Base-by-base conservation (phyloP, 768 basidiomycete species). In the Chalciporus chontae region DNA sequence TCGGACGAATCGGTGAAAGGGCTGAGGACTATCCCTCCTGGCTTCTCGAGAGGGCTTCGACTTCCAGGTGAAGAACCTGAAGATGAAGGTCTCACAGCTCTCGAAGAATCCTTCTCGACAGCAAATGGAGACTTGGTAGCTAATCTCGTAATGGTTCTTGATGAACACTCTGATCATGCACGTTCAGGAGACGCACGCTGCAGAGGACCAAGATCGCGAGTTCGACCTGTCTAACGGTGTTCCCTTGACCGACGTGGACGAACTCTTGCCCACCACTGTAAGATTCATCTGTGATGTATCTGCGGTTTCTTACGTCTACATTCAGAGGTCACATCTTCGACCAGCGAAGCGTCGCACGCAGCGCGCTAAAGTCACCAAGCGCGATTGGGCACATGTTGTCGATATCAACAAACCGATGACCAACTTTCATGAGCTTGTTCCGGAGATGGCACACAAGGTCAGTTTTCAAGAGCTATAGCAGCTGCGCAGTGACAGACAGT, bases 321-420 rank as follows among this genome's bases (percentile, higher is more conserved):
- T 27, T 2, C 58, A 87, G 83, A 77, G 77, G 42, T 73, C 78
- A 11, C 78, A 83, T 61, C 69, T 89, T 19, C 80, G 76, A 43
- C 80, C 85, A 15, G 63, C 75, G 34, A 74, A 74, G 2, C 72
- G 72, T 32, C 71, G 72, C 40, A 53, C 66, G 15, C 76, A 72
- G 56, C 73, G 76, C 26, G 57, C 72, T 2, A 73, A 77, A 41
- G 62, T 81, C 4, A 81, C 82, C 50, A 94, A 94, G 69, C 87
- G 90, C 42, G 93, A 97, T 55, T 99, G 96, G 96, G 96, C 96
- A 2, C 96, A 97, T 74, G 88, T 92, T 23, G 90, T 98, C 24
- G 90, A 98, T 60, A 83, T 97, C 52, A 92, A 92, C 60, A 86
- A 87, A 53, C 89, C 92, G 18, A 83, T 96, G 65, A 72, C 75